Percentiles rank a stretch among this genome's conserved stretches.
Evolutionary conservation across 1,284 basidiomycete genomes (phyloP).

Genomic region (Thecaphora thlaspeos): DNA sequence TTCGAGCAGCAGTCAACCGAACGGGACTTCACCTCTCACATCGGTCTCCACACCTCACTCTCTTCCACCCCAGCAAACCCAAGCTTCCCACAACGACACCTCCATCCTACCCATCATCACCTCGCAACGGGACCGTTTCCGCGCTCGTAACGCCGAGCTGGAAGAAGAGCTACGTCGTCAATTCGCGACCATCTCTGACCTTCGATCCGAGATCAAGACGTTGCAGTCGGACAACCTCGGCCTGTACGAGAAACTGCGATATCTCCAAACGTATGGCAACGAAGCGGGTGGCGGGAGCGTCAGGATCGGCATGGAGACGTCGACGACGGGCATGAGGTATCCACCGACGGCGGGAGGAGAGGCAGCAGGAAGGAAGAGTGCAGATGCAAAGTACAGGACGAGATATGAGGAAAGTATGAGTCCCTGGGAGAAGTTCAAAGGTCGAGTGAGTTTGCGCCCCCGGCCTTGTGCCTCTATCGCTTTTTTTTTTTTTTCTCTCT

Average conservation of each 20-base stretch:
- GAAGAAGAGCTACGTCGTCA: conserved; percentile 95
- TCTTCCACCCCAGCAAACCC: neutral
- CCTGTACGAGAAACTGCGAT: conserved; percentile 54
- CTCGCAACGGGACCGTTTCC: conserved; percentile 89
- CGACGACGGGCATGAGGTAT: conserved; percentile 34
- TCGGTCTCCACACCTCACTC: neutral
- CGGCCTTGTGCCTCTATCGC: too few relatives aligned
- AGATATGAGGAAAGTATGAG: conserved; percentile 96
- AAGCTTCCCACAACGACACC: conserved; percentile 8
- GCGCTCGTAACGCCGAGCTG: conserved; percentile 89
- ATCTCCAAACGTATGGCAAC: conserved; percentile 39
- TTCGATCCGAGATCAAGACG: conserved; percentile 46
- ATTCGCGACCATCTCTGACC: conserved; percentile 84
- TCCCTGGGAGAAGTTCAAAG: conserved; percentile 94
- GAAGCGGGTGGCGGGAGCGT: conserved; percentile 60
- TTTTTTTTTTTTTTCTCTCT: neutral
- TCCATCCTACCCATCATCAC: conserved; percentile 72
- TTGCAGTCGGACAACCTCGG: conserved; percentile 50
- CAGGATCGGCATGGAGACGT: conserved; percentile 13
- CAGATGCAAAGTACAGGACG: conserved; percentile 73
- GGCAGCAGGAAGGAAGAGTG: conserved; percentile 15
- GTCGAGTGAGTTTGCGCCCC: conserved; percentile 67
- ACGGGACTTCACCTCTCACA: too few relatives aligned
- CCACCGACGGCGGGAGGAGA: too few relatives aligned
- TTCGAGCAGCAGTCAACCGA: too few relatives aligned